Percentiles rank a stretch among this genome's conserved stretches.
phyloP scores from a whole-genome alignment of 306 rosid genomes.

The Coriaria nepalensis region DNA sequence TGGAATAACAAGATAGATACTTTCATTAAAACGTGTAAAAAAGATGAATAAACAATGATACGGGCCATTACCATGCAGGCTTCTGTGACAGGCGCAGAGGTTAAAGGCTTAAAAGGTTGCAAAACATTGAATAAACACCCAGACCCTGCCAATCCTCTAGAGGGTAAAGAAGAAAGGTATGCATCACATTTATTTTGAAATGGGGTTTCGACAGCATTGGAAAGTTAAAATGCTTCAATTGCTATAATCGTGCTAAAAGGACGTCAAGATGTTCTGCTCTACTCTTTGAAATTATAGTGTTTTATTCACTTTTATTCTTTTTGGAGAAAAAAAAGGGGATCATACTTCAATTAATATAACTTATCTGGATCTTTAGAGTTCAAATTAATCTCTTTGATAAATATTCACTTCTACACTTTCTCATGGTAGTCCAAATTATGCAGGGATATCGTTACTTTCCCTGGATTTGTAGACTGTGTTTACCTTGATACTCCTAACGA shows the following conservation, averaged over 20 bases:
- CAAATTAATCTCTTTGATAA: no score
- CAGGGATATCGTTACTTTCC: slow-evolving; percentile 78
- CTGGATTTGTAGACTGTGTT: slow-evolving; percentile 90
- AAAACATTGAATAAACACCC: slow-evolving; percentile 77
- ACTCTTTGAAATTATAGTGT: no score
- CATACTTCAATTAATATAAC: no score
- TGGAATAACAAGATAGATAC: not conserved
- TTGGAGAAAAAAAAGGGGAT: no score
- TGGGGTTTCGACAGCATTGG: no score
- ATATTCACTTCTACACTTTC: no score
- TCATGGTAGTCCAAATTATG: slow-evolving; percentile 11
- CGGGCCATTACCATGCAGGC: slow-evolving; percentile 47
- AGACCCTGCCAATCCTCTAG: slow-evolving; percentile 76
- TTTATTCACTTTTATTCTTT: no score
- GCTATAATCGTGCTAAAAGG: no score
- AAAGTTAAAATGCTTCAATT: no score
- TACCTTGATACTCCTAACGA: slow-evolving; percentile 60
- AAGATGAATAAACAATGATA: slow-evolving; percentile 11
- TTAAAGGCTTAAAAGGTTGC: slow-evolving; percentile 71
- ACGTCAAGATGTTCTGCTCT: no score
- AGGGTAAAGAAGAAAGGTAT: slow-evolving; percentile 83
- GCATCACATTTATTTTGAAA: no score
- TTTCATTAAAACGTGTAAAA: not conserved
- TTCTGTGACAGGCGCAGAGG: slow-evolving; percentile 58
- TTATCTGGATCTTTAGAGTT: no score